phyloP scores from a whole-genome alignment of 208 protist species.

The Phytomonas francai region DNA sequence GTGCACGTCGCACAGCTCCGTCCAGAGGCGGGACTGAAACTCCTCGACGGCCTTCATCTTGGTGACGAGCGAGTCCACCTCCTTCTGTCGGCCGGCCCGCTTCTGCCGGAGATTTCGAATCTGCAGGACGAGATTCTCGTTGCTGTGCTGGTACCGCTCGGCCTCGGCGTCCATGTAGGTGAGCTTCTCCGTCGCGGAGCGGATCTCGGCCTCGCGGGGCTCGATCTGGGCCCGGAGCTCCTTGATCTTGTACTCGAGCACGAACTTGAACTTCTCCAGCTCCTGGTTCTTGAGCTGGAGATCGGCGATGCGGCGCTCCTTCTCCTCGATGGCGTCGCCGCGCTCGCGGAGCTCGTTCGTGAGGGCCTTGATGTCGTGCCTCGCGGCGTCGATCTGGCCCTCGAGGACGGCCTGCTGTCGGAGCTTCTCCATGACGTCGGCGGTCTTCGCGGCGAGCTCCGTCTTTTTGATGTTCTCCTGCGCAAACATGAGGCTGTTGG shows the following conservation, averaged over 20 bases:
- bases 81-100: constrained; percentile 88
- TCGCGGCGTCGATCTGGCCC: constrained; percentile 88
- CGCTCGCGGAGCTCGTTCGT: constrained; percentile 91
- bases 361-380: constrained; percentile 92
- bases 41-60: constrained; percentile 70
- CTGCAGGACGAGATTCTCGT: constrained; percentile 87
- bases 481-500: constrained; percentile 81
- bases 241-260: constrained; percentile 98
- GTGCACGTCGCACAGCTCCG: constrained; percentile 75
- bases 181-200: constrained; percentile 90
- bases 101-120: constrained; percentile 92
- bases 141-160: constrained; percentile 91
- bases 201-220: constrained; percentile 94
- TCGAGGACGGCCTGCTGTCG: constrained; percentile 78
- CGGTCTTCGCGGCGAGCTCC: constrained; percentile 89
- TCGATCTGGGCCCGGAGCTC: constrained; percentile 97
- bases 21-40: constrained; percentile 85
- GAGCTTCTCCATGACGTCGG: constrained; percentile 81
- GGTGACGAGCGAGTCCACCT: constrained; percentile 69
- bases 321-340: constrained; percentile 94
- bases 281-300: constrained; percentile 98
- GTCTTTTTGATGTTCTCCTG: constrained; percentile 88
- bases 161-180: constrained; percentile 92
- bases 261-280: constrained; percentile 98
- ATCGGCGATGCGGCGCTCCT: constrained; percentile 95